Evolutionary conservation across 2,329 filamentous ascomycete genomes (phyloP).

Genomic region (Pseudopyrenochaeta lycopersici): DNA sequence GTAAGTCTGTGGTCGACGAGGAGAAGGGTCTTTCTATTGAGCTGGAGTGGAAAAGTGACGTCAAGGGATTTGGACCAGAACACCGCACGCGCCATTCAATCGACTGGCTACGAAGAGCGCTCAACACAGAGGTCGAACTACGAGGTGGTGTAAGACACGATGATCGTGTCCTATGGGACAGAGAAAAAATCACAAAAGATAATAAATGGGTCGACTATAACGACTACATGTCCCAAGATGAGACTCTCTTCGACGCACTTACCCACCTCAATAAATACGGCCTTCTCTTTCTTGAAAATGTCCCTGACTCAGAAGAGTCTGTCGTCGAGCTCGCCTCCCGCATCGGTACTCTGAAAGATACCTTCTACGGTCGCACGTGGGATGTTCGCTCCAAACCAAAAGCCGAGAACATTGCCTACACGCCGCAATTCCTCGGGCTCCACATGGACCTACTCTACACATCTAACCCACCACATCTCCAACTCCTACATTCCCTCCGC

Average conservation of each 20-base stretch:
- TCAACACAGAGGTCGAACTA: constrained; percentile 43
- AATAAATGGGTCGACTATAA: constrained; percentile 71
- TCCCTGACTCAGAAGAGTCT: constrained; percentile 72
- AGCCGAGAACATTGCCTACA: constrained; percentile 92
- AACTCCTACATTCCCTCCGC: constrained; percentile 88
- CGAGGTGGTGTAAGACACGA: constrained; percentile 47
- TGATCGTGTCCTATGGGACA: constrained; percentile 57
- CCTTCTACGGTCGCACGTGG: constrained; percentile 92
- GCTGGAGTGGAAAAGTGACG: constrained; percentile 70
- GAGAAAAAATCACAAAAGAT: constrained; percentile 55
- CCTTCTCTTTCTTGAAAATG: constrained; percentile 77
- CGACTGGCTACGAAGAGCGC: constrained; percentile 41
- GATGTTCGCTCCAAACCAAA: constrained; percentile 83
- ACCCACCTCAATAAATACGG: constrained; percentile 71
- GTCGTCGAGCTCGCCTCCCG: constrained; percentile 74
- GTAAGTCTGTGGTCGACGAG: constrained; percentile 42
- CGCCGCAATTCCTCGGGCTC: constrained; percentile 79
- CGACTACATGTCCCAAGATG: constrained; percentile 72
- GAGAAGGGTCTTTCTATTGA: constrained; percentile 58
- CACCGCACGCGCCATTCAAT: constrained; percentile 54
- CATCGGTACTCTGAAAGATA: constrained; percentile 82
- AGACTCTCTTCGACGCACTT: constrained; percentile 69
- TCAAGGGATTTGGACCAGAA: constrained; percentile 52
- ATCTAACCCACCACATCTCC: constrained; percentile 77
- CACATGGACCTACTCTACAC: constrained; percentile 96